Conservation (phyloP, 2,329 filamentous ascomycete species). For the Scolecobasidium constrictum region DNA sequence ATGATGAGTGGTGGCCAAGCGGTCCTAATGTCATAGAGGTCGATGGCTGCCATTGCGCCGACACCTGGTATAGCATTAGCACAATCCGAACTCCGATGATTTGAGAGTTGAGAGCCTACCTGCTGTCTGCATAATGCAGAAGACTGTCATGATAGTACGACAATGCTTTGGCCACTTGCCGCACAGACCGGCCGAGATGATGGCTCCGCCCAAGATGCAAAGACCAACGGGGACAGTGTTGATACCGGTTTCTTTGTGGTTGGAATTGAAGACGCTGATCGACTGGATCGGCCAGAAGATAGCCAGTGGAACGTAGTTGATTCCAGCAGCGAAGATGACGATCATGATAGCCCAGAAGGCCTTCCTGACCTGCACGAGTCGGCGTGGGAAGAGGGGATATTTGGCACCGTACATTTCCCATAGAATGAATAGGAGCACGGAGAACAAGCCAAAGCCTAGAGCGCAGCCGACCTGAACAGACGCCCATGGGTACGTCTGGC, state of each 20-base stretch:
- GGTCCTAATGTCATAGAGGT: constrained; percentile 4
- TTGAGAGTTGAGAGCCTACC: not conserved
- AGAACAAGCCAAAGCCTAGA: not conserved
- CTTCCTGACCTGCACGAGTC: not conserved
- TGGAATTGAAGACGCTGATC: not conserved
- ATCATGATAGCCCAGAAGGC: not conserved
- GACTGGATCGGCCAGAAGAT: not conserved
- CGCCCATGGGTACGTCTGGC: constrained; percentile 30
- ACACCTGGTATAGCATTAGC: too few relatives aligned
- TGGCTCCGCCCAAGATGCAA: not conserved
- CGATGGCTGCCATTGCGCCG: constrained; percentile 6
- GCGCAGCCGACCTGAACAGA: too few relatives aligned
- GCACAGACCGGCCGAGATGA: not conserved
- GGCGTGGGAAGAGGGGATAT: constrained; percentile 21
- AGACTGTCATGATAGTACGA: not conserved
- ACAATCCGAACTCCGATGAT: too few relatives aligned
- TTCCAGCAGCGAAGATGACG: not conserved
- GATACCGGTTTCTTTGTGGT: not conserved
- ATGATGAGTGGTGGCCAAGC: constrained; percentile 4
- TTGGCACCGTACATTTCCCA: constrained; percentile 21
- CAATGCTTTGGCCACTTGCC: not conserved
- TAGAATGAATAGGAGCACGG: constrained; percentile 16
- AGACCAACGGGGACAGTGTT: not conserved
- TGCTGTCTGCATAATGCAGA: not conserved
- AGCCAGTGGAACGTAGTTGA: not conserved